Evolutionary conservation across 345 rosid genomes (phyloP).

Genomic region (Hibiscus tridactylites): DNA sequence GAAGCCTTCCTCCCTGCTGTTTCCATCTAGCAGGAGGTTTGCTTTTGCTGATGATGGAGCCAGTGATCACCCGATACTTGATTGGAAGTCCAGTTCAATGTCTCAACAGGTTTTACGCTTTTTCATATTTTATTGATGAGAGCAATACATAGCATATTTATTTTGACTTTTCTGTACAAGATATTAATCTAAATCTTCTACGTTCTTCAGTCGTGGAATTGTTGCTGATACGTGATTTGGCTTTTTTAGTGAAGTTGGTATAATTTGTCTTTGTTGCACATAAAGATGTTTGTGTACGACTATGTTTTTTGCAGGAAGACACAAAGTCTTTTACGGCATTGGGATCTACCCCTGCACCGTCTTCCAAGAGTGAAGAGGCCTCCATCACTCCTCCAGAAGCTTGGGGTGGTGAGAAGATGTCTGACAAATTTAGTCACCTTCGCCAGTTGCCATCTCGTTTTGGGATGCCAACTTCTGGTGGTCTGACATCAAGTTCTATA

Average conservation of each 20-base stretch:
- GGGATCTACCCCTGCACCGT: slow-evolving; percentile 53
- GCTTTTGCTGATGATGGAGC: slow-evolving; percentile 53
- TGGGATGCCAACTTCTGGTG: slow-evolving; percentile 41
- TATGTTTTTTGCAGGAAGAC: slow-evolving; percentile 46
- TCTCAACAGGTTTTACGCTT: slow-evolving; percentile 53
- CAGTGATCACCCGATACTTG: slow-evolving; percentile 58
- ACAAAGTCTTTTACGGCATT: slow-evolving; percentile 27
- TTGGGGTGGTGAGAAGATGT: slow-evolving; percentile 92
- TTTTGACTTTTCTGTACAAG: not conserved
- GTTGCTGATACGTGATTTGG: not conserved
- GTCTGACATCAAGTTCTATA: slow-evolving; percentile 52
- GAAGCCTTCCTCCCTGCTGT: slow-evolving; percentile 55
- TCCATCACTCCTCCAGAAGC: slow-evolving; percentile 96
- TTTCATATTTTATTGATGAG: slow-evolving; percentile 2
- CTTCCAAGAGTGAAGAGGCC: slow-evolving; percentile 66
- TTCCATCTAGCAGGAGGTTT: slow-evolving; percentile 68
- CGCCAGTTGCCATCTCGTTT: slow-evolving; percentile 61
- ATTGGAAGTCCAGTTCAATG: slow-evolving; percentile 71
- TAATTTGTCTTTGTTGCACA: not conserved
- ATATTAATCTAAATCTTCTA: not conserved
- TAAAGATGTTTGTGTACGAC: not conserved
- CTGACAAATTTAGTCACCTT: slow-evolving; percentile 52
- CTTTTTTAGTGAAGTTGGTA: not conserved
- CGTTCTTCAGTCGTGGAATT: not conserved
- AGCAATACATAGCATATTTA: not conserved